A percentile compares a stretch with the other conserved stretches of the same genome.
phyloP scores from a whole-genome alignment of 2,329 filamentous ascomycete genomes.

The Ascochyta lentis region DNA sequence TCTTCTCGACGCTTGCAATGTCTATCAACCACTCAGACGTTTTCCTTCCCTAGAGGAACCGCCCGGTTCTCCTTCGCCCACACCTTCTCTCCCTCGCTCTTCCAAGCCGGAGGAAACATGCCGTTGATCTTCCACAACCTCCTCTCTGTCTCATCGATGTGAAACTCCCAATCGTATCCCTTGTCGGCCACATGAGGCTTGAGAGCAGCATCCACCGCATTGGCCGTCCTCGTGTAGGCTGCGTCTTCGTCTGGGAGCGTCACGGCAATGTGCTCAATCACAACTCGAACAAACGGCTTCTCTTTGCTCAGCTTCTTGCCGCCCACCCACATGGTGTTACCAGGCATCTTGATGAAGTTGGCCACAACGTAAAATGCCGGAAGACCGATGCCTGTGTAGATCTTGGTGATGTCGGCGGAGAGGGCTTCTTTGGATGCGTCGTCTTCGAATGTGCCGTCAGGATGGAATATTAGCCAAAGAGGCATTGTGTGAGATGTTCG shows the following conservation, averaged over 20 bases:
- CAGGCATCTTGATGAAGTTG: slow-evolving; percentile 44
- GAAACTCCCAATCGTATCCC: slow-evolving; percentile 54
- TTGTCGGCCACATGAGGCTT: slow-evolving; percentile 51
- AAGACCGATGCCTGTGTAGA: slow-evolving; percentile 47
- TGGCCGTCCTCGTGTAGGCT: slow-evolving; percentile 12
- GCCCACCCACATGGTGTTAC: slow-evolving; percentile 36
- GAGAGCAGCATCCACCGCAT: slow-evolving; percentile 39
- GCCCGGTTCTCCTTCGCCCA: slow-evolving; percentile 38
- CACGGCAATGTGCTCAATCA: slow-evolving; percentile 40
- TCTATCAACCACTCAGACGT: background rate
- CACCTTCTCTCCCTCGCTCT: slow-evolving; percentile 40
- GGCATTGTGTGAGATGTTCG: slow-evolving; percentile 40
- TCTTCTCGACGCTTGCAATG: background rate
- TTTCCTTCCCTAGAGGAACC: background rate
- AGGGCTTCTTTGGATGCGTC: slow-evolving; percentile 40
- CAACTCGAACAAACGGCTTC: slow-evolving; percentile 46
- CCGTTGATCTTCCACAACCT: slow-evolving; percentile 55
- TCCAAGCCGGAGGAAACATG: slow-evolving; percentile 43
- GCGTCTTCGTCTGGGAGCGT: slow-evolving; percentile 25
- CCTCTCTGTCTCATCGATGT: slow-evolving; percentile 53
- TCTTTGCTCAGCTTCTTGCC: slow-evolving; percentile 24
- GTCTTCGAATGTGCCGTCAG: slow-evolving; percentile 42
- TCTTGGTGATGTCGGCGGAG: slow-evolving; percentile 46
- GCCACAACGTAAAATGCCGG: slow-evolving; percentile 53
- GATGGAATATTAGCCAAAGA: slow-evolving; percentile 52